Evolutionary conservation across 1,139 yeast species (phyloP), one percentile per base, ranked within the genome.

Genomic region (Kurtzmaniella quercitrusa): DNA sequence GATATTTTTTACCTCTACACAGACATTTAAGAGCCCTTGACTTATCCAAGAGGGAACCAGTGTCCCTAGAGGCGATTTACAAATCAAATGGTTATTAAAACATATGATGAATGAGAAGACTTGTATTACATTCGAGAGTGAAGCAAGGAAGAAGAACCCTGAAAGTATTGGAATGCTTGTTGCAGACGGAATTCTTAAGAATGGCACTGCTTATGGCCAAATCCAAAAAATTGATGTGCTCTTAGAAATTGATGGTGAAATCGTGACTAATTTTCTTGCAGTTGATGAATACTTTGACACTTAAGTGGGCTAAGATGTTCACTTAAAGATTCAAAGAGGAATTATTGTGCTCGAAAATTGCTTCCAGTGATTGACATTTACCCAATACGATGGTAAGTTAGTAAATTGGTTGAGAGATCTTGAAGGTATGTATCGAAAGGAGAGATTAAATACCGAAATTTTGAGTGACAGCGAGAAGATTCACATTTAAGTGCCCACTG

Each of bases 61-160:
- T 1, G 81, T 91, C 37, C 80, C 94, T 1, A 83, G 77, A 59
- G 77, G 96, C 48, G 90, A 95, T 8, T 86, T 91, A 46, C 97
- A 91, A 65, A 90, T 85, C 3, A 95, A 88, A 57, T 90, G 96
- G 96, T 68, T 78, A 43, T 67, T 89, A 52, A 85, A 82, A 56
- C 98, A 1, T 91, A 77, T 57, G 96, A 91, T 57, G 95, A 88
- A 60, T 91, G 97, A 78, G 88, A 55, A 14, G 97, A 57, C 70
- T 90, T 45, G 98, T 97, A 0, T 72, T 91, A 40, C 81, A 90
- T 3, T 68, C 7, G 97, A 90, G 60, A 71, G 78, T 31, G 63
- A 63, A 44, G 87, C 93, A 40, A 78, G 98, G 59, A 65, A 73
- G 43, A 60, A 67, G 42, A 87, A 85, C 60, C 96, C 96, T 2